Percentiles rank a stretch among this genome's conserved stretches.
Evolutionary conservation across 2,329 filamentous ascomycete species (phyloP).

Genomic region (Pseudogymnoascus pannorum): DNA sequence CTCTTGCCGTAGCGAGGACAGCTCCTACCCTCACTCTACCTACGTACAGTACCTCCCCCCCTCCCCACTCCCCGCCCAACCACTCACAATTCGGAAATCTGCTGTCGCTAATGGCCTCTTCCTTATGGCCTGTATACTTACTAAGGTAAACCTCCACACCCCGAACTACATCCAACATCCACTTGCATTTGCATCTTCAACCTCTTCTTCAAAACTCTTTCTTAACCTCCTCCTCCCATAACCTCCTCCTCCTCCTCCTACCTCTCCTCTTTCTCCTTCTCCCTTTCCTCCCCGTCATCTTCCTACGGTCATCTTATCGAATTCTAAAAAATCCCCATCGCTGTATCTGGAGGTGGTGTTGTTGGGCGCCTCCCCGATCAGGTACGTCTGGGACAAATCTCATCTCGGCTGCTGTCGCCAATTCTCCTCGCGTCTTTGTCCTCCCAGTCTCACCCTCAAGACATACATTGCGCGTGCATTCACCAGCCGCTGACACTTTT

Average conservation of each 20-base stretch:
- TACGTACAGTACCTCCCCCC: no score
- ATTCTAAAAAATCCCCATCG: neutral
- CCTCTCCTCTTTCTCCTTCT: conserved; percentile 20
- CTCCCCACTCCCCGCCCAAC: neutral
- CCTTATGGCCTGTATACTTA: neutral
- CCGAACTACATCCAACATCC: conserved; percentile 9
- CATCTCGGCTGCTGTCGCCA: conserved; percentile 16
- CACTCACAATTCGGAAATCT: conserved; percentile 1
- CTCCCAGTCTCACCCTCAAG: neutral
- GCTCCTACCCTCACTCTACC: no score
- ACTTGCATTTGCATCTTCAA: conserved; percentile 11
- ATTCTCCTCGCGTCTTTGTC: conserved; percentile 9
- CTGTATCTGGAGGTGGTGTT: neutral
- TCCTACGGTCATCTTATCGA: conserved; percentile 19
- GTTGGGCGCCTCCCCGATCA: neutral
- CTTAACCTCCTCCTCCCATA: conserved; percentile 23
- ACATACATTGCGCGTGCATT: neutral
- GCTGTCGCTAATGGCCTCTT: neutral
- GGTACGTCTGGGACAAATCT: conserved; percentile 13
- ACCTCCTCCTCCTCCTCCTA: conserved; percentile 23
- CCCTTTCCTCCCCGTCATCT: conserved; percentile 9
- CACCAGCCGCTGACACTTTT: neutral
- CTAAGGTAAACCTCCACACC: neutral
- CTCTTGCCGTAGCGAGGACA: neutral
- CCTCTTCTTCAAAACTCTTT: conserved; percentile 17